Conservation (phyloP, 2,329 filamentous ascomycete species). For the Immersiporthe knoxdaviesiana region DNA sequence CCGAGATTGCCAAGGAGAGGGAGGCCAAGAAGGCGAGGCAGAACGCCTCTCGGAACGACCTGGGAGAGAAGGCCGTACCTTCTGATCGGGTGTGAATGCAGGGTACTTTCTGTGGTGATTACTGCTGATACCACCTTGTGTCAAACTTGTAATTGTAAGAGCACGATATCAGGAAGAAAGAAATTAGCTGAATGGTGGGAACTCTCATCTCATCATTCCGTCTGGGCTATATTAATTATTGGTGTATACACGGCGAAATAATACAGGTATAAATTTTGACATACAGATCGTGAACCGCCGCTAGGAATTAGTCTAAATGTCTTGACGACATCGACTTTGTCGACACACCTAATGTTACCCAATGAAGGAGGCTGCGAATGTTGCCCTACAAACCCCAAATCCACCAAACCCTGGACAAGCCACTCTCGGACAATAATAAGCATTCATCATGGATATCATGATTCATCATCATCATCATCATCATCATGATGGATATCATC, state of each 20-base stretch:
- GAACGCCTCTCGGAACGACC: not conserved
- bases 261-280: no score
- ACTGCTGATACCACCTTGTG: no score
- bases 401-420: no score
- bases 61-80: not conserved
- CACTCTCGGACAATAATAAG: not conserved
- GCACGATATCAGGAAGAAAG: no score
- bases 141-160: no score
- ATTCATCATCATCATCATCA: not conserved
- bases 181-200: no score
- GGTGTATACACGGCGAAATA: no score
- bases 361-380: not conserved
- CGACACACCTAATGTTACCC: no score
- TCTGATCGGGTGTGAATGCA: not conserved
- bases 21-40: slow-evolving; percentile 1
- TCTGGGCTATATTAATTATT: no score
- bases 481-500: not conserved
- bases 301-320: not conserved
- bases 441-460: not conserved
- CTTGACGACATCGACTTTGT: not conserved
- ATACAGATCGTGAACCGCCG: not conserved
- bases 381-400: not conserved
- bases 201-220: no score
- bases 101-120: not conserved
- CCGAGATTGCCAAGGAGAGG: slow-evolving; percentile 33